These are phyloP conservation scores for Alternaria angustiovoidea DNA, from an alignment of 2,329 filamentous ascomycete species.

Conservation along the genomic window DNA sequence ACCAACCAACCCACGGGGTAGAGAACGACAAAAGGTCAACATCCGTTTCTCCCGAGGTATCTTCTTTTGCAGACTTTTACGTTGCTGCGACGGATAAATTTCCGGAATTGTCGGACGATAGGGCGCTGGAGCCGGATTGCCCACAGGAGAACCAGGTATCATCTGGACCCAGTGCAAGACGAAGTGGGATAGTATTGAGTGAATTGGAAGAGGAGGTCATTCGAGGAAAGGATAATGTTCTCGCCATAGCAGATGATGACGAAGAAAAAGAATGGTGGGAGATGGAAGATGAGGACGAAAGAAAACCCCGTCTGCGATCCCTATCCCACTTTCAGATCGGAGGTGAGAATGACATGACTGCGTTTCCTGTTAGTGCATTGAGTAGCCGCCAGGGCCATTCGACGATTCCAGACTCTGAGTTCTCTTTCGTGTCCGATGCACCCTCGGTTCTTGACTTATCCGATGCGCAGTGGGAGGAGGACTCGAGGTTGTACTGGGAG, in stretches of 20 bases:
- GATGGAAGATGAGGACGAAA: neutral
- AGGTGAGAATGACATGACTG: neutral
- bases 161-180: neutral
- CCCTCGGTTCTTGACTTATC: neutral
- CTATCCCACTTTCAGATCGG: neutral
- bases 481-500: neutral
- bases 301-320: neutral
- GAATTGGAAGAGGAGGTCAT: neutral
- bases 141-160: no score
- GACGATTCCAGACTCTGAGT: neutral
- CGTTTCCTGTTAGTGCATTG: neutral
- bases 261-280: neutral
- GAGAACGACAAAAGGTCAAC: neutral
- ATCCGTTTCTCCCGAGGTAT: neutral
- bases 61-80: neutral
- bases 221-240: neutral
- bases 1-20: fast-evolving
- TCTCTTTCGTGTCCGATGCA: neutral
- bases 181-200: neutral
- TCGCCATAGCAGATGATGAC: neutral
- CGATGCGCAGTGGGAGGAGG: neutral
- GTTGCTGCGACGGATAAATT: neutral
- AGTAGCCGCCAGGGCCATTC: neutral
- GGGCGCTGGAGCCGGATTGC: no score
- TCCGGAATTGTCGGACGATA: neutral